Evolutionary conservation across 805 yeast genomes (phyloP).

Genomic region (Grigorovia transvaalensis): DNA sequence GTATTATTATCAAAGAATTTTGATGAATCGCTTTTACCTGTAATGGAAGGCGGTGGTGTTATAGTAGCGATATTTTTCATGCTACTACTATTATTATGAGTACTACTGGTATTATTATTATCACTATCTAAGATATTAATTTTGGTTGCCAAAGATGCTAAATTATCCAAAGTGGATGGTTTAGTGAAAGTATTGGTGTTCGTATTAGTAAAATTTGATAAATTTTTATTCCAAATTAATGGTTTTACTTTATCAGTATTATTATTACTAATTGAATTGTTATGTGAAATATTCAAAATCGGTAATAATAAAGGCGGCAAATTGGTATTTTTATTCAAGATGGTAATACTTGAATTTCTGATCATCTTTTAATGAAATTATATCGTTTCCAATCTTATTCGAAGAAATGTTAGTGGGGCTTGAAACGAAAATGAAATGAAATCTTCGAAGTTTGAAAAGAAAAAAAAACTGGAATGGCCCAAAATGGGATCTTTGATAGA

Average conservation of each 20-base stretch:
- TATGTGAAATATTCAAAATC: neutral
- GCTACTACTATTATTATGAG: neutral
- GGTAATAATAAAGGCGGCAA: constrained; percentile 27
- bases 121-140: neutral
- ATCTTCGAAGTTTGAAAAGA: no score
- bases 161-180: constrained; percentile 7
- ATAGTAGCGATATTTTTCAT: neutral
- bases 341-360: constrained; percentile 14
- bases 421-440: no score
- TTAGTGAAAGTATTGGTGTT: neutral
- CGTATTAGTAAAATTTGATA: no score
- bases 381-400: neutral
- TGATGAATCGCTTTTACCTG: neutral
- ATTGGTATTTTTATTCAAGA: constrained; percentile 18
- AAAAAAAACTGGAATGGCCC: no score
- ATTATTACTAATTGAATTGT: neutral
- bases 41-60: neutral
- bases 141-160: constrained; percentile 17
- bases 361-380: neutral
- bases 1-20: no score
- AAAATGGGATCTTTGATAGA: no score
- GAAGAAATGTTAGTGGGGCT: neutral
- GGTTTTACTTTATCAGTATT: neutral
- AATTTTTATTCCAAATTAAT: neutral
- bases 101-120: no score